phyloP scores from a whole-genome alignment of 1,284 basidiomycete species.

The Mixia osmundae region DNA sequence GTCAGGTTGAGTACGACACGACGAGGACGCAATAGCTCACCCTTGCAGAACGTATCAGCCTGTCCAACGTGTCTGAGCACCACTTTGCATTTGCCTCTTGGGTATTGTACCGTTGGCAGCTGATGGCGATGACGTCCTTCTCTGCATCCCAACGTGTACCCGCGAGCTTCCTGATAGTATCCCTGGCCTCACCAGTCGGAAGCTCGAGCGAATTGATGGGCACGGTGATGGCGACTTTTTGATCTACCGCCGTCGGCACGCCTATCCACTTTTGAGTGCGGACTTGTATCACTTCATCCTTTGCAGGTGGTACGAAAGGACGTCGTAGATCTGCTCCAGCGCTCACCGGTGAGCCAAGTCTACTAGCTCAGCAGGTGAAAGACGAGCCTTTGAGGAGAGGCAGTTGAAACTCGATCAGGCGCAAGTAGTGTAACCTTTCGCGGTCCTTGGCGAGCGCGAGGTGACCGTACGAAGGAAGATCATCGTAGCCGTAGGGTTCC shows the following conservation, averaged over 20 bases:
- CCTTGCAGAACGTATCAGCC: conserved; percentile 20
- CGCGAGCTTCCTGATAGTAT: conserved; percentile 23
- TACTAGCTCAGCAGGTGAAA: neutral
- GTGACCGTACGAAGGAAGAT: conserved; percentile 4
- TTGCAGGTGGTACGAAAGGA: conserved; percentile 17
- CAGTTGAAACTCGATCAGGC: conserved; percentile 17
- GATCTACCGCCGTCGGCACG: conserved; percentile 18
- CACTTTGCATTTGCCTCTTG: conserved; percentile 24
- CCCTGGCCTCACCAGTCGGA: conserved; percentile 8
- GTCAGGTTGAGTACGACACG: neutral
- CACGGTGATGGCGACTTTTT: conserved; percentile 21
- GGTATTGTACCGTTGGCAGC: conserved; percentile 20
- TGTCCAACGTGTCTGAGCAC: conserved; percentile 24
- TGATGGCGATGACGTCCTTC: conserved; percentile 18
- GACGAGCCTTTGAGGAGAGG: neutral
- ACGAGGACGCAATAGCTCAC: conserved; percentile 10
- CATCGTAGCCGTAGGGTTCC: conserved; percentile 4
- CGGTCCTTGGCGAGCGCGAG: conserved; percentile 14
- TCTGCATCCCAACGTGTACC: conserved; percentile 16
- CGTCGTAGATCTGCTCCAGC: conserved; percentile 17
- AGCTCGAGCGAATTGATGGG: conserved; percentile 15
- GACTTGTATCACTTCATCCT: conserved; percentile 14
- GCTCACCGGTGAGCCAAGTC: neutral
- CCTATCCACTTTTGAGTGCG: conserved; percentile 23
- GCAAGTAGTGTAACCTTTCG: conserved; percentile 15